Evolutionary conservation across 176 grass and related monocot genomes (phyloP).

Genomic region (Rhynchospora pubera): DNA sequence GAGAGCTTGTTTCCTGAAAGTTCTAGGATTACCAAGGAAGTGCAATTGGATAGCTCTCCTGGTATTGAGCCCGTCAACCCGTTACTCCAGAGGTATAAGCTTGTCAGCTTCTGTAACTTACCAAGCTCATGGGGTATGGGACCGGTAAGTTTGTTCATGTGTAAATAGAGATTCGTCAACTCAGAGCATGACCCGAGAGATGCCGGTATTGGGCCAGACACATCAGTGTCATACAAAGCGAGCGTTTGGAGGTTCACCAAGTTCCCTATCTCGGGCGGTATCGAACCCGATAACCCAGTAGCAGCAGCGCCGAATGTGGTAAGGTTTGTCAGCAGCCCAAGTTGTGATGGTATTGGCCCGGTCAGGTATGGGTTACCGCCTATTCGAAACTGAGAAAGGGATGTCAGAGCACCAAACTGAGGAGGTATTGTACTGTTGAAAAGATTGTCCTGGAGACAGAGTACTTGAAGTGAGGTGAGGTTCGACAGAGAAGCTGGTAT

Average conservation of each 20-base stretch:
- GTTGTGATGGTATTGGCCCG: constrained; percentile 45
- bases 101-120: constrained; percentile 71
- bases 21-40: constrained; percentile 60
- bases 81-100: constrained; percentile 82
- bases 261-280: constrained; percentile 67
- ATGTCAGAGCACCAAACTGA: constrained; percentile 57
- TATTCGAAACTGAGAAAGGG: constrained; percentile 81
- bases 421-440: constrained; percentile 78
- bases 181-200: constrained; percentile 62
- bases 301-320: constrained; percentile 82
- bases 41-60: constrained; percentile 60
- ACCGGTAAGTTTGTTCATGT: constrained; percentile 85
- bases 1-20: constrained; percentile 62
- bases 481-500: constrained; percentile 64
- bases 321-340: constrained; percentile 80
- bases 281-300: constrained; percentile 68
- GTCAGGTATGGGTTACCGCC: constrained; percentile 67
- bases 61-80: constrained; percentile 55
- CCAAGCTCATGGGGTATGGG: constrained; percentile 52
- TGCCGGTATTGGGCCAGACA: constrained; percentile 59
- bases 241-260: constrained; percentile 78
- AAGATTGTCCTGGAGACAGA: constrained; percentile 94
- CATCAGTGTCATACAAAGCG: constrained; percentile 61
- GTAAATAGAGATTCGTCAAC: constrained; percentile 75
- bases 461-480: constrained; percentile 67